Conservation (phyloP, 441 rosid genomes). For the Melastoma candidum region DNA sequence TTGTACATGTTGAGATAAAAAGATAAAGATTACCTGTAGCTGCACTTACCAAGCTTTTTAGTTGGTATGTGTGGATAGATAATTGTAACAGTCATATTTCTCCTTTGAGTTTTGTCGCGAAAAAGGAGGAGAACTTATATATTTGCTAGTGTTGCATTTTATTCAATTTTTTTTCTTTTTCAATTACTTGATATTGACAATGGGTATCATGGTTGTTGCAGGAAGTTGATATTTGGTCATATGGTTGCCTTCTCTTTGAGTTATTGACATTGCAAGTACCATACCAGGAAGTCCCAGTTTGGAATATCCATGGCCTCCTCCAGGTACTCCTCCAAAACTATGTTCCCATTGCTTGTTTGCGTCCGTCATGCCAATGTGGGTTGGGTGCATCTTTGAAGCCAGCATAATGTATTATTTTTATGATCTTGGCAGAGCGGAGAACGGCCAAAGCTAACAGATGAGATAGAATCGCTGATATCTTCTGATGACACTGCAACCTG, state of each 20-base stretch:
- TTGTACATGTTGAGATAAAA: too few relatives aligned
- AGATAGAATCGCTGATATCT: constrained; percentile 39
- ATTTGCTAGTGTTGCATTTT: too few relatives aligned
- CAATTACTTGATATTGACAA: constrained; percentile 5
- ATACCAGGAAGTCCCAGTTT: constrained; percentile 50
- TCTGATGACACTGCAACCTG: constrained; percentile 22
- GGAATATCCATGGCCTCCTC: constrained; percentile 59
- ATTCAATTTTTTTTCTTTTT: background rate
- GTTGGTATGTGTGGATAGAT: too few relatives aligned
- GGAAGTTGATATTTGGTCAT: constrained; percentile 98
- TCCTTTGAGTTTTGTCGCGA: too few relatives aligned
- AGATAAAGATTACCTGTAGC: too few relatives aligned
- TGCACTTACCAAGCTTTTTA: too few relatives aligned
- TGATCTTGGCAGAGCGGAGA: constrained; percentile 45
- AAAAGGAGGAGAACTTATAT: too few relatives aligned
- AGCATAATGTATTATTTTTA: constrained; percentile 2
- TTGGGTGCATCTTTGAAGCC: too few relatives aligned
- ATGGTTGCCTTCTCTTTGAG: constrained; percentile 81
- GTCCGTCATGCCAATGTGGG: too few relatives aligned
- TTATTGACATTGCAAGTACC: constrained; percentile 79
- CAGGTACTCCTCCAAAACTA: constrained; percentile 31
- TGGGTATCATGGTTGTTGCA: constrained; percentile 25
- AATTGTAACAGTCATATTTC: too few relatives aligned
- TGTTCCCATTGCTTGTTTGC: too few relatives aligned
- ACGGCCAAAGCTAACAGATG: constrained; percentile 54